Evolutionary conservation across 1,139 yeast species (phyloP).

Genomic region (Pichia terricola): DNA sequence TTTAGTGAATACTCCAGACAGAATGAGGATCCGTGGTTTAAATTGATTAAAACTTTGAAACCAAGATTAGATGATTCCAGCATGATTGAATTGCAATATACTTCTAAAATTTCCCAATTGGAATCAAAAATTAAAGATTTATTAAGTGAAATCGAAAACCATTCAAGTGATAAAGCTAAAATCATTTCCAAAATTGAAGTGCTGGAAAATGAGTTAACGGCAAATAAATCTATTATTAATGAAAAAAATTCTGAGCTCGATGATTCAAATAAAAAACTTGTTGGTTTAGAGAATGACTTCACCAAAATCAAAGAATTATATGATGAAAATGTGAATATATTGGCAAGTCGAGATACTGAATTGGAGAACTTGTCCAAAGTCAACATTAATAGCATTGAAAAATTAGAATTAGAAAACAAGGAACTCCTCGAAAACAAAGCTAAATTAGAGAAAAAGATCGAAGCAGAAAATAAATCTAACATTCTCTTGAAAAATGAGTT

Average conservation of each 20-base stretch:
- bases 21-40: slow-evolving; percentile 74
- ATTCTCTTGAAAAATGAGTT: slow-evolving; percentile 29
- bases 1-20: slow-evolving; percentile 45
- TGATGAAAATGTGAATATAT: neutral
- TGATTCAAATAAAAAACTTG: slow-evolving; percentile 31
- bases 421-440: slow-evolving; percentile 19
- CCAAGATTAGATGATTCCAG: slow-evolving; percentile 50
- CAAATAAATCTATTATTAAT: slow-evolving; percentile 32
- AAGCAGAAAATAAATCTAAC: slow-evolving; percentile 27
- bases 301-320: slow-evolving; percentile 3
- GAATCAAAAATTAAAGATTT: slow-evolving; percentile 29
- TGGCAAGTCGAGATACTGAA: slow-evolving; percentile 5
- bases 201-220: slow-evolving; percentile 25
- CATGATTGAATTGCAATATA: slow-evolving; percentile 30
- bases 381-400: slow-evolving; percentile 11
- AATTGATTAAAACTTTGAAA: slow-evolving; percentile 57
- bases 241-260: slow-evolving; percentile 36
- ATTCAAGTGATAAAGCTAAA: neutral
- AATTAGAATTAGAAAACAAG: slow-evolving; percentile 5
- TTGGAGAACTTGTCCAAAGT: slow-evolving; percentile 1
- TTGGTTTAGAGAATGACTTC: slow-evolving; percentile 29
- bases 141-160: neutral
- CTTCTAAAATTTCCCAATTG: slow-evolving; percentile 48
- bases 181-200: slow-evolving; percentile 12
- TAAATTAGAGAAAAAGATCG: slow-evolving; percentile 5